phyloP scores from a whole-genome alignment of 805 yeast species.

The Saturnispora mendoncae region DNA sequence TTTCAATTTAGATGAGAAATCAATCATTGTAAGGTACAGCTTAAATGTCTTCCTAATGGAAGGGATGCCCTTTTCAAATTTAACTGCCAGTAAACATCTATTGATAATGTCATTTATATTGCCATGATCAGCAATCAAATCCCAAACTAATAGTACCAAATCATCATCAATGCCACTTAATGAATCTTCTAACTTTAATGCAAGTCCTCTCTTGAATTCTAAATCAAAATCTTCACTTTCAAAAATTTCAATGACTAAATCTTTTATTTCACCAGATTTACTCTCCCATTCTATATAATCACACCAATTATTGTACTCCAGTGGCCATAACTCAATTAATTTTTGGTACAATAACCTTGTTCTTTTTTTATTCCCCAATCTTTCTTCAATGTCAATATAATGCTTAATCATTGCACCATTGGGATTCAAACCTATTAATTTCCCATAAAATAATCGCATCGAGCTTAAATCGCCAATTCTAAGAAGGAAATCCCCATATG shows the following conservation, averaged over 20 bases:
- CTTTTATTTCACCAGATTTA: neutral
- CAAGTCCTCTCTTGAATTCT: neutral
- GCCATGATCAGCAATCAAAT: neutral
- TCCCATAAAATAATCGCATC: conserved; percentile 66
- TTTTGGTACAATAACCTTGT: conserved; percentile 66
- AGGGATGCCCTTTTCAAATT: neutral
- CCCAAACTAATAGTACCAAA: neutral
- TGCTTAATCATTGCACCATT: conserved; percentile 47
- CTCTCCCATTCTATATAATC: conserved; percentile 41
- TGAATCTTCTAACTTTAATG: neutral
- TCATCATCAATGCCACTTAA: neutral
- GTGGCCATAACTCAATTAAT: conserved; percentile 43
- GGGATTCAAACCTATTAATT: conserved; percentile 60
- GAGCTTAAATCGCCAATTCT: conserved; percentile 42
- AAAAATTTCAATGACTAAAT: neutral
- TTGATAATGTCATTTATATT: conserved; percentile 1
- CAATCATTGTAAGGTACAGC: conserved; percentile 38
- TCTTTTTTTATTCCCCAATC: conserved; percentile 70
- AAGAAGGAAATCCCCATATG: conserved; percentile 63
- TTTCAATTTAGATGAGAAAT: neutral
- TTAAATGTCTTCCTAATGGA: conserved; percentile 47
- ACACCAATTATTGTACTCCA: conserved; percentile 41
- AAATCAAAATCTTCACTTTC: conserved; percentile 1
- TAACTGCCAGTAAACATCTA: conserved; percentile 3
- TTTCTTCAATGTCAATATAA: conserved; percentile 61